Evolutionary conservation across 2,329 filamentous ascomycete genomes (phyloP).

Genomic region (Xylariaceae sp.): DNA sequence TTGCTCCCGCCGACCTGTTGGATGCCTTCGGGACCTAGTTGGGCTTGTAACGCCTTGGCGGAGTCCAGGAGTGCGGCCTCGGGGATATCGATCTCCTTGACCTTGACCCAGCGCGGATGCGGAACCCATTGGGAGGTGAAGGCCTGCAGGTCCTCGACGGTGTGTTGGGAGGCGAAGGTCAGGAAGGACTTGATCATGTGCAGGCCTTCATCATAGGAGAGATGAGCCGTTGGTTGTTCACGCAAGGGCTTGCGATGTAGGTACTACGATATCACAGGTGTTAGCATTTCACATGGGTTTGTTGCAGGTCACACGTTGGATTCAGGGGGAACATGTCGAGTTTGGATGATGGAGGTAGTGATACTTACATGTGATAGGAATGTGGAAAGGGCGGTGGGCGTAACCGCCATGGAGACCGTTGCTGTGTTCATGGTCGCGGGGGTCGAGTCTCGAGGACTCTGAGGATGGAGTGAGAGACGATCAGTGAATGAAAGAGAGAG

Average conservation of each 20-base stretch:
- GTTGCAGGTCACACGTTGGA: neutral
- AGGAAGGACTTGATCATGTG: slow-evolving; percentile 84
- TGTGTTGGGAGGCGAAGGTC: slow-evolving; percentile 76
- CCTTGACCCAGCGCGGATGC: slow-evolving; percentile 79
- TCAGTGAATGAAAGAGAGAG: neutral
- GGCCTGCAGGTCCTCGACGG: slow-evolving; percentile 85
- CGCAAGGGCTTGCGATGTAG: slow-evolving; percentile 69
- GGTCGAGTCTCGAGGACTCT: slow-evolving; percentile 2
- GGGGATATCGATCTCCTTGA: slow-evolving; percentile 63
- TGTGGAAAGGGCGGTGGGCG: slow-evolving; percentile 81
- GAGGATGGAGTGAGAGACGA: neutral
- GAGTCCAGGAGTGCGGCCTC: slow-evolving; percentile 59
- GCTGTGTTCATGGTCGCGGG: slow-evolving; percentile 55
- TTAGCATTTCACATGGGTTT: slow-evolving; percentile 18
- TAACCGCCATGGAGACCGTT: slow-evolving; percentile 75
- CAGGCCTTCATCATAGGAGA: slow-evolving; percentile 91
- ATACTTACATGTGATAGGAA: slow-evolving; percentile 74
- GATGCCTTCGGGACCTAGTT: slow-evolving; percentile 74
- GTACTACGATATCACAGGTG: slow-evolving; percentile 52
- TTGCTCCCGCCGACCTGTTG: slow-evolving; percentile 70
- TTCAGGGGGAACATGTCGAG: neutral
- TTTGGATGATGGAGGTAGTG: neutral
- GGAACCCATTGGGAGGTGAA: slow-evolving; percentile 93
- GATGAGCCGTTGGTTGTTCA: slow-evolving; percentile 79
- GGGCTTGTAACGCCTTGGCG: slow-evolving; percentile 60